phyloP scores from a whole-genome alignment of 345 rosid species.

The Limnanthes douglasii region DNA sequence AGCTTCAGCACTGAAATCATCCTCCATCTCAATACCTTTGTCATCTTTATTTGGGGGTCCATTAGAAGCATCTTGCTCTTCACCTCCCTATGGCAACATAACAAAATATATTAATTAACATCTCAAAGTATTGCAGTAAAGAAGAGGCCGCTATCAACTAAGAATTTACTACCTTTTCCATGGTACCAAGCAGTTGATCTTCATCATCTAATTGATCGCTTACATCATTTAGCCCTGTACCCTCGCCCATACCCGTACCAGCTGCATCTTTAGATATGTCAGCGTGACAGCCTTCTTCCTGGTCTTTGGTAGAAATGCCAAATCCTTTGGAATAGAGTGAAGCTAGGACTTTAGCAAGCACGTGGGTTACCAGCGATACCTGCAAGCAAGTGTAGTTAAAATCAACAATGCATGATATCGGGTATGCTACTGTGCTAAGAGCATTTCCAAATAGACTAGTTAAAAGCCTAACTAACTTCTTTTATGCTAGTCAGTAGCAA shows the following conservation, averaged over 20 bases:
- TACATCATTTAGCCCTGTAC: slow-evolving; percentile 66
- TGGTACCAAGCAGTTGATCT: slow-evolving; percentile 65
- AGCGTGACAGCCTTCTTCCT: slow-evolving; percentile 33
- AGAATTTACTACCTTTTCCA: slow-evolving; percentile 37
- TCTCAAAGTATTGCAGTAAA: neutral
- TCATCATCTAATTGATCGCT: slow-evolving; percentile 84
- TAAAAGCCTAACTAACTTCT: too few relatives aligned
- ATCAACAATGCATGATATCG: neutral
- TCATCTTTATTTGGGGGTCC: slow-evolving; percentile 39
- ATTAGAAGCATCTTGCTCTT: slow-evolving; percentile 44
- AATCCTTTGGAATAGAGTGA: slow-evolving; percentile 67
- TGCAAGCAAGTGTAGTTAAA: slow-evolving; percentile 16
- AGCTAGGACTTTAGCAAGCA: slow-evolving; percentile 57
- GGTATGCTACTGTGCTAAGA: neutral
- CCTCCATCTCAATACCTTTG: slow-evolving; percentile 87
- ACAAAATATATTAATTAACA: neutral
- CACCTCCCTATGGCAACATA: slow-evolving; percentile 30
- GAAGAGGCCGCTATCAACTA: neutral
- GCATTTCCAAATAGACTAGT: too few relatives aligned
- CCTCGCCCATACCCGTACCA: slow-evolving; percentile 96
- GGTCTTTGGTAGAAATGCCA: slow-evolving; percentile 44
- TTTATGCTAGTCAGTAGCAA: too few relatives aligned
- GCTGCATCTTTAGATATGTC: slow-evolving; percentile 35
- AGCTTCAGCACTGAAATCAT: slow-evolving; percentile 59
- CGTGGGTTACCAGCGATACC: slow-evolving; percentile 62